These are phyloP conservation scores for Solanum sitiens DNA, from an alignment of 257 asterid genomes.

Conservation along the genomic window DNA sequence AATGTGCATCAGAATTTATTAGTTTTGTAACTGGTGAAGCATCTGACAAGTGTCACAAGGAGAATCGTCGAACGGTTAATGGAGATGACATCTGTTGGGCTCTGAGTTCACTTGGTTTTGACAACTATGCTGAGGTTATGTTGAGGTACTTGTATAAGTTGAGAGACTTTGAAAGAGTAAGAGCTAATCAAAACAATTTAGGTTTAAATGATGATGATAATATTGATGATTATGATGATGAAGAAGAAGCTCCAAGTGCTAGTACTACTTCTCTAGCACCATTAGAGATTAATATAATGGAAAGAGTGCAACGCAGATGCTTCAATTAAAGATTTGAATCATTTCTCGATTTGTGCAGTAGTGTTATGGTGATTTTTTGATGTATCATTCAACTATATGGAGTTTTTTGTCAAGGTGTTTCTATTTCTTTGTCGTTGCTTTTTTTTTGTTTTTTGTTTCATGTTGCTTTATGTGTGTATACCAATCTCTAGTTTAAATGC, in stretches of 20 bases:
- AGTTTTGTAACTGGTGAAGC: constrained; percentile 67
- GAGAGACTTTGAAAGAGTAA: constrained; percentile 52
- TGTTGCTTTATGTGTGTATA: not conserved
- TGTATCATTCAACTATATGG: not conserved
- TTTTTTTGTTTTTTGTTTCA: too few relatives aligned
- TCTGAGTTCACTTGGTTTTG: constrained; percentile 47
- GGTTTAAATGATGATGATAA: not conserved
- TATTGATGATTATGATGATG: not conserved
- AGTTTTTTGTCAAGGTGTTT: not conserved
- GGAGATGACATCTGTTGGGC: constrained; percentile 73
- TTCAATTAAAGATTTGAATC: not conserved
- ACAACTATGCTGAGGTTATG: constrained; percentile 41
- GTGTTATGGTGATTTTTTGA: too few relatives aligned
- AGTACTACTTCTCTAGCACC: not conserved
- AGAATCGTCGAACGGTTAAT: constrained; percentile 56
- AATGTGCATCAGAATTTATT: constrained; percentile 65
- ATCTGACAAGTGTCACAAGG: constrained; percentile 61
- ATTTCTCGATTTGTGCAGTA: not conserved
- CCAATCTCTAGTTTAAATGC: not conserved
- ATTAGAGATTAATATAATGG: not conserved
- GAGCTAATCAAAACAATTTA: constrained; percentile 8
- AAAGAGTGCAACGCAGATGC: not conserved
- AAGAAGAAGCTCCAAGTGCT: constrained; percentile 4
- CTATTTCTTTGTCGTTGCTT: not conserved
- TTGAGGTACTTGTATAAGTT: constrained; percentile 50